A percentile compares a stretch with the other conserved stretches of the same genome.
Conservation (phyloP, 176 grass and related monocot species). For the Oryza meridionalis region DNA sequence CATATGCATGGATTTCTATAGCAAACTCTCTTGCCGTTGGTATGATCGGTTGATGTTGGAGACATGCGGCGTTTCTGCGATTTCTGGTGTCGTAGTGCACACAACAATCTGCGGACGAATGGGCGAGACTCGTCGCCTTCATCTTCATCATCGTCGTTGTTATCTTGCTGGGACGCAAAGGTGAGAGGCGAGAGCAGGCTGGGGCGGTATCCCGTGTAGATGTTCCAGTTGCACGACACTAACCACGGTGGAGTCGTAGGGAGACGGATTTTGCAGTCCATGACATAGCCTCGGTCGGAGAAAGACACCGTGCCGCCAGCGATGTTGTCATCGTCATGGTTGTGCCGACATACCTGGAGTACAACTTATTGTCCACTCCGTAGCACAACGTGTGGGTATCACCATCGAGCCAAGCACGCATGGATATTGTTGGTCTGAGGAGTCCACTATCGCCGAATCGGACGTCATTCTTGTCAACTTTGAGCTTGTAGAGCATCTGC, state of each 20-base stretch:
- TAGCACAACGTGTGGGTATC: not conserved
- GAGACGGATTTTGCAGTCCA: not conserved
- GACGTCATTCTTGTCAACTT: not conserved
- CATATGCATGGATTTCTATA: not conserved
- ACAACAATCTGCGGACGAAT: not conserved
- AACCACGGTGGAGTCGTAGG: not conserved
- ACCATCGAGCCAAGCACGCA: not conserved
- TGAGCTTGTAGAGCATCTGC: not conserved
- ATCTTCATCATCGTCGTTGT: not conserved
- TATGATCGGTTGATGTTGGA: not conserved
- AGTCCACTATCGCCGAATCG: not conserved
- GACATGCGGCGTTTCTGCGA: not conserved
- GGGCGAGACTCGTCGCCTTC: not conserved
- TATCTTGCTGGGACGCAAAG: not conserved
- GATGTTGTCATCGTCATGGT: not conserved
- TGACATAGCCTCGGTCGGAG: not conserved
- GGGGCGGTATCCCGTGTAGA: not conserved
- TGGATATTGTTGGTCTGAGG: no score
- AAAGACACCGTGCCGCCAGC: not conserved
- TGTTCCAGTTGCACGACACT: not conserved
- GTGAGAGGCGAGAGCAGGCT: slow-evolving; percentile 15
- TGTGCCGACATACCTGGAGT: not conserved
- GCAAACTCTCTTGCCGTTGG: not conserved
- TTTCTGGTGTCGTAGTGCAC: not conserved
- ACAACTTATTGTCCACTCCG: not conserved